Evolutionary conservation across 768 basidiomycete genomes (phyloP), one percentile per base, ranked within the genome.

Genomic region (Pleurotus citrinopileatus): DNA sequence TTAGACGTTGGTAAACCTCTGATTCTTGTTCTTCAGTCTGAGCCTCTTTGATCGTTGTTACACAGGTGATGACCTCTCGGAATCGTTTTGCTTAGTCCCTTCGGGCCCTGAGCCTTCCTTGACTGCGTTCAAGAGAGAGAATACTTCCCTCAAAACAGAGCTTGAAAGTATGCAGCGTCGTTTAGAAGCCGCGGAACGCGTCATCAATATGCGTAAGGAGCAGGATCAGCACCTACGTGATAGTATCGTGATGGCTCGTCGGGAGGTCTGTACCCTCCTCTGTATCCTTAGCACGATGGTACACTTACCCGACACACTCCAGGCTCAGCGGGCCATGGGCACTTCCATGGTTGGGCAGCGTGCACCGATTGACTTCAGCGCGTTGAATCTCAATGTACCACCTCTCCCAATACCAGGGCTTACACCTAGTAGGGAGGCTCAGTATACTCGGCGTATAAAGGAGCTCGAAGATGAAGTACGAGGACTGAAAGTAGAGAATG

Each of bases 311-410:
- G 20, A 53, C 37, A 43, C 44, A 52, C 8, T 36, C 3, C 48
- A 93, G 91, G 91, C 91, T 13, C 91, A 92, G 63, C 81, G 86
- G 25, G 90, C 80, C 6, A 84, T 91, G 79, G 83, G 86, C 3
- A 76, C 87, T 17, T 90, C 90, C 4, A 72, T 86, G 50, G 70
- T 78, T 13, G 55, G 53, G 32, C 82, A 78, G 52, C 80, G 76
- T 43, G 66, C 73, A 42, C 63, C 70, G 1, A 67, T 81, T 19
- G 87, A 89, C 63, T 71, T 88, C 44, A 69, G 74, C 45, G 70
- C 73, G 25, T 66, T 87, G 12, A 87, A 84, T 59, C 70, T 86
- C 52, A 85, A 82, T 57, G 70, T 81, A 3, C 75, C 83, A 4
- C 65, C 81, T 36, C 63, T 80, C 28, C 73, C 79, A 15, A 70